These are phyloP conservation scores for Aspergillus ustus DNA, from an alignment of 2,329 filamentous ascomycete species.

Conservation along the genomic window DNA sequence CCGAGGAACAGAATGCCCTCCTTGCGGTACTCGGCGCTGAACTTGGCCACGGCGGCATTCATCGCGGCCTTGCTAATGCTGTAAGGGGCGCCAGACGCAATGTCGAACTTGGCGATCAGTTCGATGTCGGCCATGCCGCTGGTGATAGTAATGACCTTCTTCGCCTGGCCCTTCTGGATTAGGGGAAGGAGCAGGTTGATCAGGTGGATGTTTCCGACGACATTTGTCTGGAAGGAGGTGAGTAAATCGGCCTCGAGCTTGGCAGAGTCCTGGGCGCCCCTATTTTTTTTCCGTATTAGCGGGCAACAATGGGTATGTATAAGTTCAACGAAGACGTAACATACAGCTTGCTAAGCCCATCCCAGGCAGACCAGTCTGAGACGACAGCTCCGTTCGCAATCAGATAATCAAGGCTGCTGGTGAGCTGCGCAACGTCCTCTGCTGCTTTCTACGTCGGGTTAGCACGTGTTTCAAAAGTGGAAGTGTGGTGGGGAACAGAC, in stretches of 20 bases:
- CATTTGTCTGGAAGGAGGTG: constrained; percentile 52
- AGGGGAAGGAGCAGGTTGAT: constrained; percentile 60
- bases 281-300: neutral
- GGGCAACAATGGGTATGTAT: no score
- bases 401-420: constrained; percentile 53
- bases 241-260: constrained; percentile 42
- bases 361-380: constrained; percentile 32
- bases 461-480: neutral
- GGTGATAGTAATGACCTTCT: constrained; percentile 61
- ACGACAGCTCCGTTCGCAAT: constrained; percentile 56
- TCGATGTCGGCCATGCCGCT: constrained; percentile 56
- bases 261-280: neutral
- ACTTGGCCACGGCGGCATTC: constrained; percentile 61
- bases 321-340: constrained; percentile 36
- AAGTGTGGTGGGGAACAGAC: neutral
- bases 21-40: constrained; percentile 53
- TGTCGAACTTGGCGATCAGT: constrained; percentile 41
- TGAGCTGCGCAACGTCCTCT: constrained; percentile 18
- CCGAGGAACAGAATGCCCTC: constrained; percentile 59
- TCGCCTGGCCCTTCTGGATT: constrained; percentile 54
- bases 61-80: constrained; percentile 57
- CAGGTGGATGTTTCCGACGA: constrained; percentile 57
- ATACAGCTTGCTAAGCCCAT: constrained; percentile 46
- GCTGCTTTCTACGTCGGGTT: constrained; percentile 18
- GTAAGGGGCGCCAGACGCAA: constrained; percentile 50